Evolutionary conservation across 2,329 filamentous ascomycete genomes (phyloP), one percentile per base, ranked within the genome.

Genomic region (Exserohilum turcica): DNA sequence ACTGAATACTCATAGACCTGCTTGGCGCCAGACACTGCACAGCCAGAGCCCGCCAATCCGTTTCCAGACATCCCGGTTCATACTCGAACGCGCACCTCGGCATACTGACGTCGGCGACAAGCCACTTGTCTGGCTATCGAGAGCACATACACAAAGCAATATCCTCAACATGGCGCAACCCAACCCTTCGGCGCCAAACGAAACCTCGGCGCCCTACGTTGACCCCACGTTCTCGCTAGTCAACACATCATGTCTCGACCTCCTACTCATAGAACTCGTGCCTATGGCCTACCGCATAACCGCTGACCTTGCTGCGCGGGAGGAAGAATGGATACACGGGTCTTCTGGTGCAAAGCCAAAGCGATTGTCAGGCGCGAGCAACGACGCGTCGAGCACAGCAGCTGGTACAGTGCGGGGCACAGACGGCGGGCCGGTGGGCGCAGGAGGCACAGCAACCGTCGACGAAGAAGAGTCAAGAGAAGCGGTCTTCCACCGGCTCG

Each of bases 211-310:
- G 5, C 55, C 61, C 27, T 80, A 86, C 64, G 83, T 83, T 61
- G 91, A 96, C 76, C 89, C 90, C 32, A 82, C 82, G 54, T 88
- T 89, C 53, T 85, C 86, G 56, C 90, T 92, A 77, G 82, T 97
- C 66, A 88, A 85, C 78, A 86, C 88, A 52, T 94, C 93, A 42
- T 92, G 90, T 73, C 86, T 99, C 67, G 94, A 99, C 76, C 89
- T 99, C 65, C 85, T 99, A 51, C 85, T 99, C 65, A 97, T 97
- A 72, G 94, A 99, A 79, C 85, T 99, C 49, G 94, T 99, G 13
- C 94, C 94, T 33, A 88, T 97, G 80, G 90, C 93, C 5, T 91
- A 95, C 76, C 87, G 94, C 61, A 83, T 97, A 57, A 87, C 91
- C 18, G 84, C 87, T 68, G 88, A 94, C 68, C 81, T 91, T 4